Evolutionary conservation across 2,329 filamentous ascomycete genomes (phyloP), one percentile per base, ranked within the genome.

Genomic region (Pseudodiploospora longispora): DNA sequence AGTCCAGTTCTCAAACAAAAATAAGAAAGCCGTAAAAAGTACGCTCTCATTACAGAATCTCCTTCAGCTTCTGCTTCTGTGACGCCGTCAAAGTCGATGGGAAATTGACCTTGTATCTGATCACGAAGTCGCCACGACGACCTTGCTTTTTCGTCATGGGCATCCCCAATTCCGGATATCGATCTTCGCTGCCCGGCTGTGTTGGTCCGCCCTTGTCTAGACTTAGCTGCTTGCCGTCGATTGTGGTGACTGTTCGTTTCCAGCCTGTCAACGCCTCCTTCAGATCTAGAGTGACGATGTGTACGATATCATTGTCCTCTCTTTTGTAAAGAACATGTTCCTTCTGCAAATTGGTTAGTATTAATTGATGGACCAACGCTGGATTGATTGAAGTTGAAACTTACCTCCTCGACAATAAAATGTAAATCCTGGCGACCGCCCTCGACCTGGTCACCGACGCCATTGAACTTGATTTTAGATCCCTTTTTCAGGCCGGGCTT

Each of bases 401-500:
- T 72, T 78, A 90, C 88, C 83, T 96, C 91, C 65, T 89, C 85
- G 27, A 98, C 79, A 47, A 98, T 84, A 57, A 98, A 95, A 63
- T 96, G 90, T 42, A 98, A 67, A 65, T 98, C 93, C 64, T 98
- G 93, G 47, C 89, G 87, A 10, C 91, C 91, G 36, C 93, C 93
- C 60, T 97, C 93, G 49, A 95, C 89, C 63, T 97, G 90, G 65
- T 98, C 93, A 8, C 93, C 93, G n/a, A 98, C 90, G 36, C 91
- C 89, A 59, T 86, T 87, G 62, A 95, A 98, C 68, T 96, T 96
- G 67, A 98, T 95, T 75, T 97, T 98, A 59, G 87, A 95, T 30
- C 93, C 93, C 56, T 94, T 90, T 70, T 97, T 96, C 66, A 97
- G 70, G 47, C 93, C 93, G 5, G 88, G 83, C 70, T 96, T 97